Conservation (phyloP, 2,329 filamentous ascomycete genomes). For the Aspergillus fumigatiaffinis region DNA sequence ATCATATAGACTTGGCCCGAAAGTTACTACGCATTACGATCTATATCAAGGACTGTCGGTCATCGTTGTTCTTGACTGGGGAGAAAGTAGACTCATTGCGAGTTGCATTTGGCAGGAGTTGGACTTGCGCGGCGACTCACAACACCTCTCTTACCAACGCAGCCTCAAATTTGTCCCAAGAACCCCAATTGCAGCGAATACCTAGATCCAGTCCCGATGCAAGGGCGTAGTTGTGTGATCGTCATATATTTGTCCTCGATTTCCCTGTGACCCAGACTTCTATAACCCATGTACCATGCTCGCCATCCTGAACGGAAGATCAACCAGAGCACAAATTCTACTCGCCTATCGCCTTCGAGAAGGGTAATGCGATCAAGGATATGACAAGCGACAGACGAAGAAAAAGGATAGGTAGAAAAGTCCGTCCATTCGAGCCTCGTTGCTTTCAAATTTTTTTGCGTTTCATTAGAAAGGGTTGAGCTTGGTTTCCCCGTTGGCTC, state of each 20-base stretch:
- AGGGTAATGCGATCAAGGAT: neutral
- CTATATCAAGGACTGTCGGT: neutral
- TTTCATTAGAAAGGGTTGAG: slow-evolving; percentile 23
- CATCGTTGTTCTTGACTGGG: neutral
- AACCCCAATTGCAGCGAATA: neutral
- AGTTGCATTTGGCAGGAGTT: neutral
- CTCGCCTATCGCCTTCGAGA: neutral
- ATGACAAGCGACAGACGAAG: neutral
- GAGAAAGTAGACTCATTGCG: neutral
- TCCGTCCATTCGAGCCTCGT: slow-evolving; percentile 12
- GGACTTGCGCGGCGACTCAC: neutral
- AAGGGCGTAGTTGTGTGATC: too few relatives aligned
- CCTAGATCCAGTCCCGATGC: neutral
- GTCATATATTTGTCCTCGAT: too few relatives aligned
- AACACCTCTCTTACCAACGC: neutral
- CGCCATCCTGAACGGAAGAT: neutral
- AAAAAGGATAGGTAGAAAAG: neutral
- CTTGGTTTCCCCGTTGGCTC: slow-evolving; percentile 12
- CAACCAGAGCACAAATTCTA: neutral
- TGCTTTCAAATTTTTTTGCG: slow-evolving; percentile 28
- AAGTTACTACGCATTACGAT: neutral
- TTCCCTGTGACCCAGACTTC: neutral
- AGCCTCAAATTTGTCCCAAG: neutral
- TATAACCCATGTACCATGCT: neutral
- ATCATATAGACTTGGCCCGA: neutral